A percentile compares a stretch with the other conserved stretches of the same genome.
Conservation (phyloP, 306 rosid genomes). For the Acacia melanoxylon region DNA sequence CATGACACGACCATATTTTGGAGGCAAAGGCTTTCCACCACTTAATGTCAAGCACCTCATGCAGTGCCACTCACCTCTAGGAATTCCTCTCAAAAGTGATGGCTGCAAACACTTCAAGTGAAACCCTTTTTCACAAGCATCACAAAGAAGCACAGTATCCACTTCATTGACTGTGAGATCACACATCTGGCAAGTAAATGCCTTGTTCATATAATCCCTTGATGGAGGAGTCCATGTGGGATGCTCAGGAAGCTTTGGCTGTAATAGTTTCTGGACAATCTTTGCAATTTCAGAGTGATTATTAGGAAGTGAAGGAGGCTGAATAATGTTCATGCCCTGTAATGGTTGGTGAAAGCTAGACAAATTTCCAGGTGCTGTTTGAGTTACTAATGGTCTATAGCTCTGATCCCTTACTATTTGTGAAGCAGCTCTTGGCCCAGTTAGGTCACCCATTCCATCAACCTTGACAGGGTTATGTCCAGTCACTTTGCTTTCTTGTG, state of each 20-base stretch:
- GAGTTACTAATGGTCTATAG: constrained; percentile 64
- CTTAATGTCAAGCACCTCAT: constrained; percentile 76
- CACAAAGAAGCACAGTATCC: constrained; percentile 87
- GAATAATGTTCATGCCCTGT: constrained; percentile 61
- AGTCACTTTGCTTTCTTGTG: constrained; percentile 66
- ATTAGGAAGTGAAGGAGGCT: constrained; percentile 60
- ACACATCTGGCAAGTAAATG: constrained; percentile 82
- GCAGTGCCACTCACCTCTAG: constrained; percentile 98
- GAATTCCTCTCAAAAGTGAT: constrained; percentile 76
- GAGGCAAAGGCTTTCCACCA: constrained; percentile 94
- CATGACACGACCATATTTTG: constrained; percentile 99
- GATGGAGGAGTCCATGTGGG: constrained; percentile 99
- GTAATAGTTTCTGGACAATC: constrained; percentile 76
- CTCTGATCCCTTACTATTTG: constrained; percentile 57
- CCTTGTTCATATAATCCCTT: constrained; percentile 97
- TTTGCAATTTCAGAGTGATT: constrained; percentile 77
- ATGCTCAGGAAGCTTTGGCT: constrained; percentile 76
- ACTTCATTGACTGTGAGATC: constrained; percentile 79
- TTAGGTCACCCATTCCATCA: constrained; percentile 51
- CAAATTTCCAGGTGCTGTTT: constrained; percentile 63
- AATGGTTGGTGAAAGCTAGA: constrained; percentile 52
- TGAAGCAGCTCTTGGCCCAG: constrained; percentile 44
- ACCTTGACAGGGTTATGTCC: constrained; percentile 55
- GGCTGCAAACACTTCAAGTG: constrained; percentile 81
- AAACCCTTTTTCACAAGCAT: constrained; percentile 96